Evolutionary conservation across 192 early-diverging fungal genomes (phyloP).

Genomic region (Linderina pennispora): DNA sequence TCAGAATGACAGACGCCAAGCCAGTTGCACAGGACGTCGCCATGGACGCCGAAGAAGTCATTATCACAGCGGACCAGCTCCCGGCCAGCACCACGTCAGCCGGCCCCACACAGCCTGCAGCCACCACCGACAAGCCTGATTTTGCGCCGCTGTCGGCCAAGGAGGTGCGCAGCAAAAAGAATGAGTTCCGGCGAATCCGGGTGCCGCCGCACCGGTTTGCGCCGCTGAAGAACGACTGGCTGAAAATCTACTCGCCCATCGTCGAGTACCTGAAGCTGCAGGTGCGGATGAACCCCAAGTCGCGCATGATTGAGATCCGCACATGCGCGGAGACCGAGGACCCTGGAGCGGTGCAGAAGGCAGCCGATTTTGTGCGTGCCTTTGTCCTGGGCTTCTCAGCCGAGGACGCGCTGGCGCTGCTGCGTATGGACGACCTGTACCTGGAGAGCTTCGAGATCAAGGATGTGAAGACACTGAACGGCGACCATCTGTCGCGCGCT

Average conservation of each 20-base stretch:
- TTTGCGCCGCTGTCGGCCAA: conserved; percentile 57
- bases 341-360: conserved; percentile 89
- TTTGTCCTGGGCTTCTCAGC: conserved; percentile 92
- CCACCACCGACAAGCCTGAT: conserved; percentile 52
- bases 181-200: conserved; percentile 71
- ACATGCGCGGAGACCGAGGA: conserved; percentile 83
- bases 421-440: conserved; percentile 95
- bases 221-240: conserved; percentile 89
- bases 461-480: conserved; percentile 91
- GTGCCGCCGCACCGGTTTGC: conserved; percentile 93
- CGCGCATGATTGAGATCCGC: conserved; percentile 83
- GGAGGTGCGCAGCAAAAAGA: conserved; percentile 33
- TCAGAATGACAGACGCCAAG: no score
- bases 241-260: conserved; percentile 94
- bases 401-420: conserved; percentile 87
- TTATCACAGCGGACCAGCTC: conserved; percentile 58
- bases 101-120: conserved; percentile 38
- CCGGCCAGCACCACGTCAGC: conserved; percentile 22
- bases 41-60: conserved; percentile 54
- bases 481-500: conserved; percentile 94
- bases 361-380: conserved; percentile 92
- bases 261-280: conserved; percentile 95
- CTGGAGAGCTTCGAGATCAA: conserved; percentile 97
- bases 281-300: conserved; percentile 90
- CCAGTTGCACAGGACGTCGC: no score